A percentile compares a stretch with the other conserved stretches of the same genome.
phyloP scores from a whole-genome alignment of 116 monocot species.

The Phalaenopsis hybrid region DNA sequence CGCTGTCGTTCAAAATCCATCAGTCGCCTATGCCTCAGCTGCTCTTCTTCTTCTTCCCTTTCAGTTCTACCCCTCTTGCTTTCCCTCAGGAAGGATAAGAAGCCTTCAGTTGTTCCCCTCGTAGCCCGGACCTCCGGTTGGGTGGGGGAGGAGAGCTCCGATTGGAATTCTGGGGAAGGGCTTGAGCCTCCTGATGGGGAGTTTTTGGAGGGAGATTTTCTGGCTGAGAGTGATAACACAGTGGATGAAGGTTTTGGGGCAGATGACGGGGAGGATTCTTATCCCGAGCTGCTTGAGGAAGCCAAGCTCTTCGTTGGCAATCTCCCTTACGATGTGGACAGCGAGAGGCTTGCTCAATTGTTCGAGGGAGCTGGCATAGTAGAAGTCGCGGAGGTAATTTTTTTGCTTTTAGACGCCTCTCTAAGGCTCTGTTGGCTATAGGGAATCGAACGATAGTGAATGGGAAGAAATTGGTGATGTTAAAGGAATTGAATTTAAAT shows the following conservation, averaged over 20 bases:
- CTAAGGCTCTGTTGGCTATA: too few relatives aligned
- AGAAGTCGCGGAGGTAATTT: conserved; percentile 65
- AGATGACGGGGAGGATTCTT: conserved; percentile 18
- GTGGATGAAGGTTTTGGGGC: conserved; percentile 9
- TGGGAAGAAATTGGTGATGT: too few relatives aligned
- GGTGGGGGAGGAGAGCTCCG: conserved; percentile 13
- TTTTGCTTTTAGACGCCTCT: neutral
- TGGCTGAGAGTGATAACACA: neutral
- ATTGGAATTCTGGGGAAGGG: conserved; percentile 12
- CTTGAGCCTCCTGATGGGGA: too few relatives aligned
- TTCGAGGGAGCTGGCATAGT: conserved; percentile 78
- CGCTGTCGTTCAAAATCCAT: conserved; percentile 16
- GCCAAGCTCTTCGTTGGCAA: conserved; percentile 88
- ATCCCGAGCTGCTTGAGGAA: conserved; percentile 62
- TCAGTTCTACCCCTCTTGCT: neutral
- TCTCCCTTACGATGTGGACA: conserved; percentile 70
- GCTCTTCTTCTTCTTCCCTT: conserved; percentile 2
- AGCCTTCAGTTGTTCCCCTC: conserved; percentile 15
- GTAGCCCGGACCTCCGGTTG: conserved; percentile 49
- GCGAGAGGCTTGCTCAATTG: conserved; percentile 64
- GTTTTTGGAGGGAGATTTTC: neutral
- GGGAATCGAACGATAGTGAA: too few relatives aligned
- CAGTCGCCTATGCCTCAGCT: neutral
- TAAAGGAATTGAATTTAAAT: too few relatives aligned
- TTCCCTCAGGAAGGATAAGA: conserved; percentile 11